A percentile compares a stretch with the other conserved stretches of the same genome.
Conservation (phyloP, 495 filamentous ascomycete genomes). For the Pyrenula massariospora region DNA sequence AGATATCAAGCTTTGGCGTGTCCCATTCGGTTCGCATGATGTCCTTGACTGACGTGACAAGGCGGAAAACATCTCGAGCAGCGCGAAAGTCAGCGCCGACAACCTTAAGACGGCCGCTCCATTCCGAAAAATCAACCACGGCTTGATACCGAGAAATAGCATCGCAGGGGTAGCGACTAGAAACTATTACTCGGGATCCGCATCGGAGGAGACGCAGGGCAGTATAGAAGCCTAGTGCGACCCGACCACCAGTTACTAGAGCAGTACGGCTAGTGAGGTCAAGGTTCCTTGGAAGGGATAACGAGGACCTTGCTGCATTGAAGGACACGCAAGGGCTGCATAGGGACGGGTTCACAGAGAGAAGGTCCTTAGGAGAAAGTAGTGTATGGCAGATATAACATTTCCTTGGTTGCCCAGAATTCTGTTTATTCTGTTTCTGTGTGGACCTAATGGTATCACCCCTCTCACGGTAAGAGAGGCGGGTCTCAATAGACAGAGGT, state of each 20-base stretch:
- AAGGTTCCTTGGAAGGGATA: conserved; percentile 23
- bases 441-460: not conserved
- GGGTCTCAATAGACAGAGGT: conserved; percentile 7
- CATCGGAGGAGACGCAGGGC: conserved; percentile 31
- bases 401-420: conserved; percentile 2
- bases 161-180: conserved; percentile 31
- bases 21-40: conserved; percentile 16
- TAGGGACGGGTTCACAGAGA: conserved; percentile 22
- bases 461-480: not conserved
- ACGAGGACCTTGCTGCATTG: conserved; percentile 17
- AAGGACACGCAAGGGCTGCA: conserved; percentile 29
- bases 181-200: conserved; percentile 36
- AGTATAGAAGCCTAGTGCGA: conserved; percentile 32
- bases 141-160: conserved; percentile 24
- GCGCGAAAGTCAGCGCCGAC: conserved; percentile 34
- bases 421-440: not conserved
- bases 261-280: conserved; percentile 20
- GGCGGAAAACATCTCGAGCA: conserved; percentile 29
- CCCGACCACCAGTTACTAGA: conserved; percentile 34
- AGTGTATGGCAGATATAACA: conserved; percentile 33
- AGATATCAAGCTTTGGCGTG: conserved; percentile 19
- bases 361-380: conserved; percentile 7
- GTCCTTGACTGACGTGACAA: conserved; percentile 16
- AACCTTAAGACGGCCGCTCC: conserved; percentile 21
- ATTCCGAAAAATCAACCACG: conserved; percentile 21